These are phyloP conservation scores for Seminavis robusta DNA, from an alignment of 108 stramenopile genomes.

Conservation along the genomic window DNA sequence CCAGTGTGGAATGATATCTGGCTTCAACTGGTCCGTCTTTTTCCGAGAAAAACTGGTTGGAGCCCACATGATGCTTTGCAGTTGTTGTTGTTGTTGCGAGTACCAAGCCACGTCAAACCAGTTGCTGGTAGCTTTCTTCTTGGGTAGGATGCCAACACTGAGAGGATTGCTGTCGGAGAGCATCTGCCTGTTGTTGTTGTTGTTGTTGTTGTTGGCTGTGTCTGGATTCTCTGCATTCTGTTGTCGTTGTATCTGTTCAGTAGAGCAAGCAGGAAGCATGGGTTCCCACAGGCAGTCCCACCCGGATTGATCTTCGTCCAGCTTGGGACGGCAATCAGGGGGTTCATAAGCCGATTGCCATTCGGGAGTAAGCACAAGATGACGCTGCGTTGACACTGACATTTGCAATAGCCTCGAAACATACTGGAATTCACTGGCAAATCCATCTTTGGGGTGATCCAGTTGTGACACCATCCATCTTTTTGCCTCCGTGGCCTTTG, in stretches of 20 bases:
- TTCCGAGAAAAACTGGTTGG: slow-evolving; percentile 10
- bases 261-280: no score
- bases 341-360: slow-evolving; percentile 16
- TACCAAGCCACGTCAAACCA: slow-evolving; percentile 3
- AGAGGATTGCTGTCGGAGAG: neutral
- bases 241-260: no score
- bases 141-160: slow-evolving; percentile 3
- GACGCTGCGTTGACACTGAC: slow-evolving; percentile 4
- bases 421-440: slow-evolving; percentile 15
- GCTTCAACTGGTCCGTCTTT: neutral
- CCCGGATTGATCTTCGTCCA: neutral
- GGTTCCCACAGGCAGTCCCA: slow-evolving; percentile 15
- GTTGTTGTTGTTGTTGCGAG: neutral
- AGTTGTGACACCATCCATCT: no score
- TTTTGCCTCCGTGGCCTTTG: no score
- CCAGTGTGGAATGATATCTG: slow-evolving; percentile 20
- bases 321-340: neutral
- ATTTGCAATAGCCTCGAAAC: slow-evolving; percentile 5
- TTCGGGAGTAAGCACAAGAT: neutral
- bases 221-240: neutral
- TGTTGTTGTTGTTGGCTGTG: neutral
- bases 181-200: neutral
- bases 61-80: slow-evolving; percentile 5
- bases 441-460: slow-evolving; percentile 15
- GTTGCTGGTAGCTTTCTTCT: neutral